phyloP scores from a whole-genome alignment of 2,329 filamentous ascomycete species.

The Botrytis galanthina region DNA sequence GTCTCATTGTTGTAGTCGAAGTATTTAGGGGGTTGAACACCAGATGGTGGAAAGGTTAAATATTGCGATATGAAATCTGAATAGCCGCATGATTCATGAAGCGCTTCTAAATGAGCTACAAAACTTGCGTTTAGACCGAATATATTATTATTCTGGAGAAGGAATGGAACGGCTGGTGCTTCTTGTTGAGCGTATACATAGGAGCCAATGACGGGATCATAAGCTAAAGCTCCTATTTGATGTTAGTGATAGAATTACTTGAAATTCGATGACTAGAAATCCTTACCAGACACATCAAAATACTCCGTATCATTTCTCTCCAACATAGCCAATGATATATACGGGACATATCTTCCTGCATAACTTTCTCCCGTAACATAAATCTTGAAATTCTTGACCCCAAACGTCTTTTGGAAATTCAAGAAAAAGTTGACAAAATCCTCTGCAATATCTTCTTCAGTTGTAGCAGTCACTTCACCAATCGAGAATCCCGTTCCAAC shows the following conservation, averaged over 20 bases:
- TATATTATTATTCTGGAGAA: conserved; percentile 37
- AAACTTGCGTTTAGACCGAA: neutral
- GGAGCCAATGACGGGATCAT: conserved; percentile 29
- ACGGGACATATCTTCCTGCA: neutral
- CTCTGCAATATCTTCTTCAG: conserved; percentile 46
- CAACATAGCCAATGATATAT: neutral
- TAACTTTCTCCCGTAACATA: conserved; percentile 56
- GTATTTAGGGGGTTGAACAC: neutral
- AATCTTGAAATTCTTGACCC: conserved; percentile 51
- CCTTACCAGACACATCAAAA: neutral
- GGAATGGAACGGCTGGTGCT: conserved; percentile 43
- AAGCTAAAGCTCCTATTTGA: conserved; percentile 25
- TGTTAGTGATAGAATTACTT: neutral
- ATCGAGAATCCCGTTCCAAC: conserved; percentile 38
- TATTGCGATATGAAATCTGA: neutral
- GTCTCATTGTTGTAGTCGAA: neutral
- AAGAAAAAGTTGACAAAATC: conserved; percentile 52
- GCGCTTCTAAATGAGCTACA: neutral
- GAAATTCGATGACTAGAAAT: neutral
- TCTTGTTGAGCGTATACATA: conserved; percentile 25
- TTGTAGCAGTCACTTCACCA: conserved; percentile 36
- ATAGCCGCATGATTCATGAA: neutral
- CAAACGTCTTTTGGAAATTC: conserved; percentile 55
- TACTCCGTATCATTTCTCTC: neutral
- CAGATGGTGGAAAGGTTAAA: neutral